Evolutionary conservation across 805 yeast genomes (phyloP), one percentile per base, ranked within the genome.

Genomic region (Ogataea pignaliae): DNA sequence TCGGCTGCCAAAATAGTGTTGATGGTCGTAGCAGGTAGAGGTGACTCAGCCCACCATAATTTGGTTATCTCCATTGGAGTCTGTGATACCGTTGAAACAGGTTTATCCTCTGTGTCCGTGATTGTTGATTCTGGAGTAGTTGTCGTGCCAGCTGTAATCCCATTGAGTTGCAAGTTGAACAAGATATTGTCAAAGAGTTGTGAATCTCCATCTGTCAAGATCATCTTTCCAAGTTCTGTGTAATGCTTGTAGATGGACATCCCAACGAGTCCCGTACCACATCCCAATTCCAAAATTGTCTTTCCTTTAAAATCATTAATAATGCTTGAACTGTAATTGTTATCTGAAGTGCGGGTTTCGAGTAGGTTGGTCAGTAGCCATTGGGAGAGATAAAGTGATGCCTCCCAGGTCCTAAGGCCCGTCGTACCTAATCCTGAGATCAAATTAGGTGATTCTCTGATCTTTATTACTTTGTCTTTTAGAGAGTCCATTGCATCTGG

Each of bases 381-480:
- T 33, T 79, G 72, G 1, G 84, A 67, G 8, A 91, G 63, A 42
- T 70, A 87, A 7, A 86, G 52, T 0, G 96, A 85, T 2, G 96
- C 97, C 57, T 88, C 97, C 98, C 97, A 90, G 0, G 97, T 91
- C 34, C 97, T 69, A 43, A 80, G 65, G 0, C 97, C 97, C 0
- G 97, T 91, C 1, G 95, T 83, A 5, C 95, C 95, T n/a, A 66
- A 59, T 1, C 87, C 88, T 32, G 86, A 76, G 12, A 85, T 76
- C 41, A 85, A 48, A 42, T 73, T 69, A 0, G 90, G 91, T 0
- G 78, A 71, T 54, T 85, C 93, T 45, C 64, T 65, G 3, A 84
- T 75, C 7, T 53, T 51, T 2, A 74, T 57, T 0, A 36, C 11
- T 14, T 40, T 31, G 17, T 55, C 56, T 2, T 40, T 17, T 12